A percentile compares a stretch with the other conserved stretches of the same genome.
Conservation (phyloP, 192 early-diverging fungal species). For the Physocladia obscura region DNA sequence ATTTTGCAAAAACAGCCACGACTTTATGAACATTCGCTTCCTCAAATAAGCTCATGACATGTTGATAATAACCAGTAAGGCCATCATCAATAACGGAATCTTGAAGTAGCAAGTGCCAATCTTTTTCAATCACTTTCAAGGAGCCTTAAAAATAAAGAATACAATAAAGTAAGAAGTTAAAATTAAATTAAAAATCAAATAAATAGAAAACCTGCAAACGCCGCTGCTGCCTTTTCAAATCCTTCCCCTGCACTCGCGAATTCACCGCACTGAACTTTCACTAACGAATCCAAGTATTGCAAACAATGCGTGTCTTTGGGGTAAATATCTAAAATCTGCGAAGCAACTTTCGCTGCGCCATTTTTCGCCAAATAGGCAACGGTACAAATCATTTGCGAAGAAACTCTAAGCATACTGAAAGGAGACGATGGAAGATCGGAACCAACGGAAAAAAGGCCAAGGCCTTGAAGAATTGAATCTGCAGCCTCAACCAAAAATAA, state of each 20-base stretch:
- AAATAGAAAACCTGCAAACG: not conserved
- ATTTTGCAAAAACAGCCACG: constrained; percentile 27
- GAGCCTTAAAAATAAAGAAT: not conserved
- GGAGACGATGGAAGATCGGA: not conserved
- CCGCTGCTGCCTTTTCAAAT: constrained; percentile 6
- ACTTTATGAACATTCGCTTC: constrained; percentile 16
- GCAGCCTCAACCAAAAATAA: not conserved
- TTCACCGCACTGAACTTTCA: constrained; percentile 15
- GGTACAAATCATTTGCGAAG: not conserved
- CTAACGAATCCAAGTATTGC: constrained; percentile 31
- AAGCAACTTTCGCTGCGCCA: constrained; percentile 8
- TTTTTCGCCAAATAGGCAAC: not conserved
- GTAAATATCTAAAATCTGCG: constrained; percentile 15
- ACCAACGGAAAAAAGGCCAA: not conserved
- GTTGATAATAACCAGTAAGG: constrained; percentile 29
- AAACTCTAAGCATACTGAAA: not conserved
- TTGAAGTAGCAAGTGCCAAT: constrained; percentile 27
- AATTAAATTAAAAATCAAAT: not conserved
- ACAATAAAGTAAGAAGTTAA: constrained; percentile 8
- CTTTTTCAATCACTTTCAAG: not conserved
- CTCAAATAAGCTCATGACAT: constrained; percentile 34
- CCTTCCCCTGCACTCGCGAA: constrained; percentile 22
- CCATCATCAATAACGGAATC: constrained; percentile 28
- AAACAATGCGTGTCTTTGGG: constrained; percentile 16
- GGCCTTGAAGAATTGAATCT: not conserved